phyloP scores from a whole-genome alignment of 257 asterid genomes.

The Penstemon davidsonii region DNA sequence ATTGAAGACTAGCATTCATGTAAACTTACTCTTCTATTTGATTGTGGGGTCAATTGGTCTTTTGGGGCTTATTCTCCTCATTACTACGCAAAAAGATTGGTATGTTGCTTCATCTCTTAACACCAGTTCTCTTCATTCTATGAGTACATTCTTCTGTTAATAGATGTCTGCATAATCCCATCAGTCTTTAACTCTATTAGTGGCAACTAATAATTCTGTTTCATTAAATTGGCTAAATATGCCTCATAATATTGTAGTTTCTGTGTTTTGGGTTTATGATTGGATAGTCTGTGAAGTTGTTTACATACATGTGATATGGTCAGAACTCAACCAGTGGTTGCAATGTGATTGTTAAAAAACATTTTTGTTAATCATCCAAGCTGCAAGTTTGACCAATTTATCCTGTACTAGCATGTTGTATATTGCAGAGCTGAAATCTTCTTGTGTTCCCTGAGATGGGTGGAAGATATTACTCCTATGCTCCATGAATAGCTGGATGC shows the following conservation, averaged over 20 bases:
- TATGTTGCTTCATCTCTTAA: constrained; percentile 45
- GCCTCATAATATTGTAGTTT: constrained; percentile 12
- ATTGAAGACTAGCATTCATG: constrained; percentile 92
- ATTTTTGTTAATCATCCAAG: not conserved
- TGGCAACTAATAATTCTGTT: not conserved
- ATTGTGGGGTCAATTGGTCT: constrained; percentile 91
- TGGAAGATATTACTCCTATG: not conserved
- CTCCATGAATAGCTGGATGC: not conserved
- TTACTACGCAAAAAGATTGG: constrained; percentile 73
- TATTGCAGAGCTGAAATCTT: constrained; percentile 14
- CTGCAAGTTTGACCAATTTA: not conserved
- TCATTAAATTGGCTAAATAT: not conserved
- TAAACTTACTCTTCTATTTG: constrained; percentile 84
- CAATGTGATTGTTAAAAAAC: not conserved
- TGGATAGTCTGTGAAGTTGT: not conserved
- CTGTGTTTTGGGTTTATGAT: constrained; percentile 14
- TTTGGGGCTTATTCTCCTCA: constrained; percentile 87
- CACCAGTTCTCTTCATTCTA: constrained; percentile 12
- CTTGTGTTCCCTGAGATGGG: not conserved
- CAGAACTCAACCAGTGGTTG: constrained; percentile 14
- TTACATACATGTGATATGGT: constrained; percentile 4
- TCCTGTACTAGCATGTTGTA: not conserved
- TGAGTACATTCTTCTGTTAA: constrained; percentile 19
- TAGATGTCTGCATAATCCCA: constrained; percentile 15
- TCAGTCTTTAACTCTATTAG: constrained; percentile 25